Evolutionary conservation across 2,329 filamentous ascomycete genomes (phyloP).

Genomic region (Nigrospora osmanthi): DNA sequence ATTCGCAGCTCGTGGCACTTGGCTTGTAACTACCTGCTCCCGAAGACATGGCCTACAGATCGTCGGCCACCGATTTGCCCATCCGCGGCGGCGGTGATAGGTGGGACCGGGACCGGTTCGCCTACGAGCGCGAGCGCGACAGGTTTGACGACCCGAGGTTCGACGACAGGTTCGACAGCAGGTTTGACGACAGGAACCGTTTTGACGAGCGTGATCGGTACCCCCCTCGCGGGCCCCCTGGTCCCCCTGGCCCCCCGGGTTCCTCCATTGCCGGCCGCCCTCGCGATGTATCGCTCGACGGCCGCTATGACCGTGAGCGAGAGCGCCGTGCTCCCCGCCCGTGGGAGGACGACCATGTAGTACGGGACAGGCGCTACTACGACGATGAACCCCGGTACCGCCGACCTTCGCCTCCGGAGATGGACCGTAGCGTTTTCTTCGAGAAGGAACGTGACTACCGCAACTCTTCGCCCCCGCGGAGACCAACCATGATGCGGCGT

Average conservation of each 20-base stretch:
- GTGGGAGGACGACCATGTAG: slow-evolving; percentile 37
- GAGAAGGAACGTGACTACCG: slow-evolving; percentile 44
- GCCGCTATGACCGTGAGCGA: slow-evolving; percentile 42
- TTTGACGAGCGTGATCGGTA: slow-evolving; percentile 46
- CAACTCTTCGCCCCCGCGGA: slow-evolving; percentile 42
- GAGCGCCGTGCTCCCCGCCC: slow-evolving; percentile 33
- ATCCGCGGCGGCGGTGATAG: slow-evolving; percentile 26
- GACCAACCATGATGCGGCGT: slow-evolving; percentile 65
- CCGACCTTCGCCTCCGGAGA: slow-evolving; percentile 30
- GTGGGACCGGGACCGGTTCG: slow-evolving; percentile 50
- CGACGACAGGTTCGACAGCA: neutral
- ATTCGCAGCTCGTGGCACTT: too few relatives aligned
- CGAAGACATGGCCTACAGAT: slow-evolving; percentile 20
- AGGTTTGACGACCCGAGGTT: slow-evolving; percentile 26
- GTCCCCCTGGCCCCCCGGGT: slow-evolving; percentile 14
- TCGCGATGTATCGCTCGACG: slow-evolving; percentile 40
- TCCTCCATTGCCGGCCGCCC: slow-evolving; percentile 8
- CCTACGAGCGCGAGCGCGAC: slow-evolving; percentile 34
- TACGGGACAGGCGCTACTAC: slow-evolving; percentile 44
- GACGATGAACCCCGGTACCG: slow-evolving; percentile 43
- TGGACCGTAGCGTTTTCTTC: slow-evolving; percentile 48
- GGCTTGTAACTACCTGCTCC: too few relatives aligned
- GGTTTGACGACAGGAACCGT: slow-evolving; percentile 40
- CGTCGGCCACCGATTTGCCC: slow-evolving; percentile 22
- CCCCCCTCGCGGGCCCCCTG: slow-evolving; percentile 27